A percentile compares a stretch with the other conserved stretches of the same genome.
Evolutionary conservation across 148 eudicot genomes (phyloP).

Genomic region (Rhododendron ferrugineum): DNA sequence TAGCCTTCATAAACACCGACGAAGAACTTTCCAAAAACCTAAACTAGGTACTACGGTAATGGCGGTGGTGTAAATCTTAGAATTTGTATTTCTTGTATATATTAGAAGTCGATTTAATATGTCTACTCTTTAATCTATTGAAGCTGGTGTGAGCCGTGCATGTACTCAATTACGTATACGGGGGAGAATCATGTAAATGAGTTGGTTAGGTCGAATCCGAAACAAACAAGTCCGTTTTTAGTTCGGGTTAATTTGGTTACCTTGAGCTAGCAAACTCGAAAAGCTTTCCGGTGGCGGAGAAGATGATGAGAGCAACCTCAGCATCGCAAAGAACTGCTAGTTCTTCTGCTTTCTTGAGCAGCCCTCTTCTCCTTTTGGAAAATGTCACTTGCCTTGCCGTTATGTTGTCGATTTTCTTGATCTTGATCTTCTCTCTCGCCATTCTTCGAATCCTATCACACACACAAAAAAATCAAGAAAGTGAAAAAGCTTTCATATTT

Average conservation of each 20-base stretch:
- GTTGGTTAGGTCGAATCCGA: too few species aligned
- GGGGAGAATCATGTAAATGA: neutral
- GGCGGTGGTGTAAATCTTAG: neutral
- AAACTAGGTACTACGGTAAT: too few species aligned
- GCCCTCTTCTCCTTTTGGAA: neutral
- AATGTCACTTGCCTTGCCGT: neutral
- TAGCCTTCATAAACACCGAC: neutral
- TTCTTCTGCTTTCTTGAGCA: neutral
- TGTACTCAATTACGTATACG: neutral
- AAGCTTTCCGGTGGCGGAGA: neutral
- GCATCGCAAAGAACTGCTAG: neutral
- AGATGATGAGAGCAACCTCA: constrained; percentile 1
- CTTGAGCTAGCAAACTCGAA: constrained; percentile 1
- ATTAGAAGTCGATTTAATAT: too few species aligned
- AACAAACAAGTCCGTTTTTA: neutral
- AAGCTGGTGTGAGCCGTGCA: neutral
- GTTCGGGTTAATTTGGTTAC: neutral
- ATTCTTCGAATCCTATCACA: neutral
- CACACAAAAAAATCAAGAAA: neutral
- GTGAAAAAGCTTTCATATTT: neutral
- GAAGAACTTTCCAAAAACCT: neutral
- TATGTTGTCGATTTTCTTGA: neutral
- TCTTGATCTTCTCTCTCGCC: neutral
- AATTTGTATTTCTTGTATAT: too few species aligned
- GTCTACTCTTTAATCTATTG: too few species aligned